Evolutionary conservation across 2,329 filamentous ascomycete genomes (phyloP).

Genomic region (Lachnellula willkommii): DNA sequence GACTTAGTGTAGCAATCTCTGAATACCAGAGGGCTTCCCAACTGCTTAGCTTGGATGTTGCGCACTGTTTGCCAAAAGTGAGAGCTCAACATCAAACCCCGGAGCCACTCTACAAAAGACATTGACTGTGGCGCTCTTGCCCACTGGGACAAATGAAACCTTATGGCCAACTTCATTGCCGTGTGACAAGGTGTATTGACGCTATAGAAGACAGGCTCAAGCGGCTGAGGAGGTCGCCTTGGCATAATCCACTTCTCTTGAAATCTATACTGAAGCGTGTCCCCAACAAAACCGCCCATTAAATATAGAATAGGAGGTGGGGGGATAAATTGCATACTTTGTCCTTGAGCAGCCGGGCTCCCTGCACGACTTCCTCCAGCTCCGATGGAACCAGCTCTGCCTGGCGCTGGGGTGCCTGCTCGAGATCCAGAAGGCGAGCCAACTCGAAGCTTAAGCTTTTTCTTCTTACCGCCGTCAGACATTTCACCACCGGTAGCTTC

Average conservation of each 20-base stretch:
- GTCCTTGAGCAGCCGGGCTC: constrained; percentile 23
- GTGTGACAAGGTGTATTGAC: background rate
- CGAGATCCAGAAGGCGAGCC: constrained; percentile 51
- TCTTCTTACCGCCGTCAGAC: constrained; percentile 57
- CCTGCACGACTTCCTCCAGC: constrained; percentile 29
- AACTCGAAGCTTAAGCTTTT: constrained; percentile 50
- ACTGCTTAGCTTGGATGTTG: background rate
- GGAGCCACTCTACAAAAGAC: background rate
- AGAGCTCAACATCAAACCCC: background rate
- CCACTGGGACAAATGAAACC: background rate
- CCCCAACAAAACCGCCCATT: background rate
- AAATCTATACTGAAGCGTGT: background rate
- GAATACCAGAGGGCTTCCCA: background rate
- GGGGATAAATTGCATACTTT: constrained; percentile 10
- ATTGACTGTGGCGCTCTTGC: background rate
- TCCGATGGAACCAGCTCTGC: constrained; percentile 15
- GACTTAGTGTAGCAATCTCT: background rate
- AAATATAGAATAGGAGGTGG: background rate
- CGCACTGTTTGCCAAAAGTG: background rate
- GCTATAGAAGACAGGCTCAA: background rate
- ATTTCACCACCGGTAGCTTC: constrained; percentile 66
- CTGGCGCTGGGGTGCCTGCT: constrained; percentile 51
- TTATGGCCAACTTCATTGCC: background rate
- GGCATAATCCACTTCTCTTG: background rate
- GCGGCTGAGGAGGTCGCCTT: background rate